These are phyloP conservation scores for Penicillium capsulatum DNA, from an alignment of 2,329 filamentous ascomycete species.

Conservation along the genomic window DNA sequence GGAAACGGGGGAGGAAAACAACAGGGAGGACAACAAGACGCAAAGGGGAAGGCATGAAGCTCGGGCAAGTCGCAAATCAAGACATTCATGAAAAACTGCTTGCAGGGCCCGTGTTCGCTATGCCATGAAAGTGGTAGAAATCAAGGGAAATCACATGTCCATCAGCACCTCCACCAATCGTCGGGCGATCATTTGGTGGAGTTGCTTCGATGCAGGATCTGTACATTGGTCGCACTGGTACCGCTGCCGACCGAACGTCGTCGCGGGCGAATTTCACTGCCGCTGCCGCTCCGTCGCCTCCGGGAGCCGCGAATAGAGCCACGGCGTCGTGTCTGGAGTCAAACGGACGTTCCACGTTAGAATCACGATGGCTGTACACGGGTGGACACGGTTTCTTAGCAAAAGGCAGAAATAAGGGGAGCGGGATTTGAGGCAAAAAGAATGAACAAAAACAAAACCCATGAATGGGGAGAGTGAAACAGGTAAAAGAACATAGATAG, in stretches of 20 bases:
- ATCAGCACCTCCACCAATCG: slow-evolving; percentile 14
- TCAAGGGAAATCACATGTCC: slow-evolving; percentile 23
- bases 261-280: slow-evolving; percentile 41
- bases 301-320: slow-evolving; percentile 40
- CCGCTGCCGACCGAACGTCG: slow-evolving; percentile 38
- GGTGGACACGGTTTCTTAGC: slow-evolving; percentile 39
- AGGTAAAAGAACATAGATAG: slow-evolving; percentile 20
- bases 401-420: slow-evolving; percentile 30
- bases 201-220: slow-evolving; percentile 41
- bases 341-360: slow-evolving; percentile 45
- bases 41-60: slow-evolving; percentile 19
- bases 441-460: slow-evolving; percentile 4
- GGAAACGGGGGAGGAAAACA: slow-evolving; percentile 20
- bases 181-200: slow-evolving; percentile 36
- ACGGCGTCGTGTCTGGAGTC: slow-evolving; percentile 46
- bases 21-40: slow-evolving; percentile 19
- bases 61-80: slow-evolving; percentile 21
- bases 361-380: slow-evolving; percentile 44
- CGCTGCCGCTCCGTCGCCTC: slow-evolving; percentile 41
- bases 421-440: slow-evolving; percentile 1
- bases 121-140: slow-evolving; percentile 32
- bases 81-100: slow-evolving; percentile 27
- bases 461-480: slow-evolving; percentile 19
- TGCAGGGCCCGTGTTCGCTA: slow-evolving; percentile 36
- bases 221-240: slow-evolving; percentile 32